A percentile compares a stretch with the other conserved stretches of the same genome.
phyloP scores from a whole-genome alignment of 768 basidiomycete genomes.

The Termitomyces bulborhizus region DNA sequence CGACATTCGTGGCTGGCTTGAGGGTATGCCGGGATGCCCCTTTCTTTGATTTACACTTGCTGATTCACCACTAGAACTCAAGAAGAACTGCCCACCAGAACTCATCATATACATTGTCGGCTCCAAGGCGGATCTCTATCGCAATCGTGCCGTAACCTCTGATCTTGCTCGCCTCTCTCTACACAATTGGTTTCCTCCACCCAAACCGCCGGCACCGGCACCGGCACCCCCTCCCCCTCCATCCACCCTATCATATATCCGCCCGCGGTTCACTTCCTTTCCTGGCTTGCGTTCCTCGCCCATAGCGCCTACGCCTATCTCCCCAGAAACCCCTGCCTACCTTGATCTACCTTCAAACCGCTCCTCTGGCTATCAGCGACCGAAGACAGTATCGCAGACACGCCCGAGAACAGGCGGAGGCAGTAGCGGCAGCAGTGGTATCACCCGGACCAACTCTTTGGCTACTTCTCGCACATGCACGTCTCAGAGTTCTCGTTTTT shows the following conservation, averaged over 20 bases:
- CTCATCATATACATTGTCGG: slow-evolving; percentile 95
- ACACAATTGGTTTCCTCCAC: slow-evolving; percentile 85
- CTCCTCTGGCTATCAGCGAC: slow-evolving; percentile 46
- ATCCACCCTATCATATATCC: slow-evolving; percentile 70
- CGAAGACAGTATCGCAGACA: slow-evolving; percentile 37
- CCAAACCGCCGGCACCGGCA: slow-evolving; percentile 53
- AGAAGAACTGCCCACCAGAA: slow-evolving; percentile 84
- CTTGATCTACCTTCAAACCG: slow-evolving; percentile 54
- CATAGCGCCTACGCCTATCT: slow-evolving; percentile 31
- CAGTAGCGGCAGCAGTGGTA: slow-evolving; percentile 9
- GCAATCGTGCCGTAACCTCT: slow-evolving; percentile 68
- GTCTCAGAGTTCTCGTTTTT: slow-evolving; percentile 53
- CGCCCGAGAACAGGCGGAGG: slow-evolving; percentile 42
- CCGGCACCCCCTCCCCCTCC: slow-evolving; percentile 52
- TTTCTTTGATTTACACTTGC: slow-evolving; percentile 12
- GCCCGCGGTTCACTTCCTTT: slow-evolving; percentile 73
- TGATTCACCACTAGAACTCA: slow-evolving; percentile 53
- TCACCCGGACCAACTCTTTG: slow-evolving; percentile 43
- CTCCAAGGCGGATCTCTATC: slow-evolving; percentile 78
- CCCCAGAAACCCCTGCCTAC: slow-evolving; percentile 56
- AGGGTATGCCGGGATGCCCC: slow-evolving; percentile 45
- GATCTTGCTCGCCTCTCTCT: slow-evolving; percentile 81
- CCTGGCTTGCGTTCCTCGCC: slow-evolving; percentile 60
- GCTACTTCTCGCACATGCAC: slow-evolving; percentile 38
- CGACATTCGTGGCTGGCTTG: slow-evolving; percentile 87